These are phyloP conservation scores for Ceratonia siliqua DNA, from an alignment of 306 rosid genomes.

Conservation along the genomic window DNA sequence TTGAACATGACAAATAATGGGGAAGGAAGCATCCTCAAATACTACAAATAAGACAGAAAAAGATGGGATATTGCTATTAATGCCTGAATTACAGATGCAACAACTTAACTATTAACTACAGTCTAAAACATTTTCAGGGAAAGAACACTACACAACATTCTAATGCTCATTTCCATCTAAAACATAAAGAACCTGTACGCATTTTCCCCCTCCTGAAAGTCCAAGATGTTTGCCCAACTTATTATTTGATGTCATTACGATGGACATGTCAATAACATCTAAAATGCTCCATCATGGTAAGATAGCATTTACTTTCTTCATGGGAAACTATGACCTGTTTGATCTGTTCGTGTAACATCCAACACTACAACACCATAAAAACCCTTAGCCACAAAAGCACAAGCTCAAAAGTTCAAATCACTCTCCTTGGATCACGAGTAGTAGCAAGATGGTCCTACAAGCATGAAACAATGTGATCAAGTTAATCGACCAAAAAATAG, in stretches of 20 bases:
- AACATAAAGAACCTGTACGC: not conserved
- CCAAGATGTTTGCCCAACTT: conserved; percentile 17
- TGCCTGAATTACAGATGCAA: not conserved
- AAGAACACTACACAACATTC: not conserved
- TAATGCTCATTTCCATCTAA: not conserved
- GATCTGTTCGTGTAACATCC: conserved; percentile 34
- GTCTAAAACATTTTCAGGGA: no score
- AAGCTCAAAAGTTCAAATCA: conserved; percentile 44
- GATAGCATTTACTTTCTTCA: conserved; percentile 28
- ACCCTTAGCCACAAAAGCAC: conserved; percentile 32
- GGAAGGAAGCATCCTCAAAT: not conserved
- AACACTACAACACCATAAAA: conserved; percentile 15
- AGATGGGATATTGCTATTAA: not conserved
- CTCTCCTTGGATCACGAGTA: conserved; percentile 81
- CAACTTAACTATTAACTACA: not conserved
- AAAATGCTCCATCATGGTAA: conserved; percentile 39
- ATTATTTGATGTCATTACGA: conserved; percentile 34
- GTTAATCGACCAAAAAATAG: conserved; percentile 20
- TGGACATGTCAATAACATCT: conserved; percentile 31
- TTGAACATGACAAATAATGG: not conserved
- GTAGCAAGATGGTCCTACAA: conserved; percentile 88
- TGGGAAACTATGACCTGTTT: conserved; percentile 20
- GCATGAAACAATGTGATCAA: conserved; percentile 34
- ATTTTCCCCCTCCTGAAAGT: not conserved
- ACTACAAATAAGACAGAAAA: not conserved